Conservation (phyloP, 140 eudicot genomes). For the Cichorium intybus region DNA sequence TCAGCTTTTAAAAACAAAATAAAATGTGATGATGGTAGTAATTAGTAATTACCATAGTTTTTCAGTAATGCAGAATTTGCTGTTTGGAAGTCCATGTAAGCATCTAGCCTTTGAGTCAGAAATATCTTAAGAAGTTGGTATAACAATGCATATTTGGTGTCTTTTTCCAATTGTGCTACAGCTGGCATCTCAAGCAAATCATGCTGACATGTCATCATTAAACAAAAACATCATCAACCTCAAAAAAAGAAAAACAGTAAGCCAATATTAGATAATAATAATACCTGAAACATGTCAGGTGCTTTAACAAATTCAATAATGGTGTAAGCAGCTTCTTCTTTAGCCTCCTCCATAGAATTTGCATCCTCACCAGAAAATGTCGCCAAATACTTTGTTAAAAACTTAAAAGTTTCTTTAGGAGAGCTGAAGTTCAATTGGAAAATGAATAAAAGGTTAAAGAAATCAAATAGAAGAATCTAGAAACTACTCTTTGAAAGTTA, state of each 20-base stretch:
- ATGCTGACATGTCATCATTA: conserved; percentile 38
- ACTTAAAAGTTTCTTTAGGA: conserved; percentile 75
- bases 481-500: background rate
- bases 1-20: no score
- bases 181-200: conserved; percentile 93
- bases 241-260: background rate
- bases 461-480: background rate
- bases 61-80: conserved; percentile 55
- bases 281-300: conserved; percentile 94
- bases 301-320: conserved; percentile 74
- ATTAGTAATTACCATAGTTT: conserved; percentile 47
- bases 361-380: conserved; percentile 79
- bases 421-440: conserved; percentile 42
- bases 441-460: background rate
- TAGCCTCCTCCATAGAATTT: conserved; percentile 57
- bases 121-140: conserved; percentile 77
- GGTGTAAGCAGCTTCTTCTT: conserved; percentile 78
- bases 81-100: conserved; percentile 64
- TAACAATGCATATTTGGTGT: conserved; percentile 53
- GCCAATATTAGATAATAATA: conserved; percentile 21
- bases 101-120: conserved; percentile 71
- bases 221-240: background rate
- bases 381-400: conserved; percentile 68
- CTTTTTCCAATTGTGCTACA: conserved; percentile 83
- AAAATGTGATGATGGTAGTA: background rate